A percentile compares a stretch with the other conserved stretches of the same genome.
Evolutionary conservation across 208 protist species (phyloP).

Genomic region (Trypanosoma scelopori): DNA sequence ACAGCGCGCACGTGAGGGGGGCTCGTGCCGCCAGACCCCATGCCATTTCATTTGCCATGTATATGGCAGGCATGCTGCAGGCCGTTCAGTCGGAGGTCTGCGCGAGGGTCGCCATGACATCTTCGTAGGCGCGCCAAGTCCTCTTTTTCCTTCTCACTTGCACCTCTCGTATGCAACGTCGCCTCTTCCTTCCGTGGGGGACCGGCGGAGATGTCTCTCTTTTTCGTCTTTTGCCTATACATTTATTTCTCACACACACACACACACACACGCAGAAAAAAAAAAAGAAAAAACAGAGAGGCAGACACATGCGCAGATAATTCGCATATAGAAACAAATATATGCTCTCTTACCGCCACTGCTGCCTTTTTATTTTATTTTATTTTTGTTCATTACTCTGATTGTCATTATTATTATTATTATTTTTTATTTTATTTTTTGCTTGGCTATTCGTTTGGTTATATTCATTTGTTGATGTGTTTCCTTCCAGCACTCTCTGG

Average conservation of each 20-base stretch:
- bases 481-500: constrained; percentile 1
- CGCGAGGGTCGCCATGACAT: constrained; percentile 10
- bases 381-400: too few relatives aligned
- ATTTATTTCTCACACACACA: constrained; percentile 19
- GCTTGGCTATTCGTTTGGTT: constrained; percentile 5
- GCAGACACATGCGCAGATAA: too few relatives aligned
- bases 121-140: neutral
- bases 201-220: neutral
- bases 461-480: constrained; percentile 13
- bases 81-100: constrained; percentile 9
- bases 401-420: constrained; percentile 15
- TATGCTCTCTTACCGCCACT: too few relatives aligned
- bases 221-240: constrained; percentile 23
- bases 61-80: constrained; percentile 13
- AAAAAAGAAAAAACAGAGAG: too few relatives aligned
- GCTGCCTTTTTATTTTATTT: too few relatives aligned
- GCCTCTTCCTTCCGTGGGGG: neutral
- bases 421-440: too few relatives aligned
- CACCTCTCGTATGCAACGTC: too few relatives aligned
- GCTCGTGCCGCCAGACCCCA: neutral
- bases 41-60: constrained; percentile 23
- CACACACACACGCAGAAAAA: too few relatives aligned
- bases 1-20: constrained; percentile 19
- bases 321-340: too few relatives aligned
- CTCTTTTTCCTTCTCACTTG: too few relatives aligned